Evolutionary conservation across 2,329 filamentous ascomycete genomes (phyloP).

Genomic region (Thelonectria blattea): DNA sequence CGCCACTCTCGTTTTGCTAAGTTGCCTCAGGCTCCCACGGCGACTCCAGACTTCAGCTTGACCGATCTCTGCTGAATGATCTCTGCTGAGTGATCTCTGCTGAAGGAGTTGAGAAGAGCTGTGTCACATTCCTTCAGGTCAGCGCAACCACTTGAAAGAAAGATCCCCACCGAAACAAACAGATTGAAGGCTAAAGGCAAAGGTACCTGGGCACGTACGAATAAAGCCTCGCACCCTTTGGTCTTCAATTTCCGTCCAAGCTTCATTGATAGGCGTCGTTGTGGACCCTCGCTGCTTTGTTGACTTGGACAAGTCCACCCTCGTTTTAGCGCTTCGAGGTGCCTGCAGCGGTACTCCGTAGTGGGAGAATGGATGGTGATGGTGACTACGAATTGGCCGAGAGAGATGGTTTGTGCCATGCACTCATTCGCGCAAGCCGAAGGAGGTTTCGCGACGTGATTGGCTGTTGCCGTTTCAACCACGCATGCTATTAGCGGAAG

Average conservation of each 20-base stretch:
- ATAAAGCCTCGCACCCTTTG: slow-evolving; percentile 1
- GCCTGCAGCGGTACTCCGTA: neutral
- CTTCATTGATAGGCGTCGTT: slow-evolving; percentile 11
- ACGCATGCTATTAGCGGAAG: neutral
- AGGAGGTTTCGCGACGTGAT: neutral
- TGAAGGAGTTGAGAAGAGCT: neutral
- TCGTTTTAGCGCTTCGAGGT: slow-evolving; percentile 11
- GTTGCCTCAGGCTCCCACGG: slow-evolving; percentile 2
- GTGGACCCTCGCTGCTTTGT: slow-evolving; percentile 12
- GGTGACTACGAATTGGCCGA: neutral
- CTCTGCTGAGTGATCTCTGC: neutral
- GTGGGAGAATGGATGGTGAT: neutral
- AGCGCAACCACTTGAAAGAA: neutral
- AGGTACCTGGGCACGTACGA: no score
- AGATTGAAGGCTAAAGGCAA: neutral
- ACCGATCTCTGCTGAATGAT: neutral
- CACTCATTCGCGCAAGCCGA: neutral
- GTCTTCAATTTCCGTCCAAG: slow-evolving; percentile 6
- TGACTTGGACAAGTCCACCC: slow-evolving; percentile 15
- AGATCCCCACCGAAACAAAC: neutral
- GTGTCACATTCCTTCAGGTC: neutral
- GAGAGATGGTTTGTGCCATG: neutral
- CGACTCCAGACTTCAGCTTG: slow-evolving; percentile 6
- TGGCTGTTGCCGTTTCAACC: neutral
- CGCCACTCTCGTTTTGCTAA: slow-evolving; percentile 17